These are phyloP conservation scores for Botrytis tulipae DNA, from an alignment of 2,329 filamentous ascomycete genomes.

Conservation along the genomic window DNA sequence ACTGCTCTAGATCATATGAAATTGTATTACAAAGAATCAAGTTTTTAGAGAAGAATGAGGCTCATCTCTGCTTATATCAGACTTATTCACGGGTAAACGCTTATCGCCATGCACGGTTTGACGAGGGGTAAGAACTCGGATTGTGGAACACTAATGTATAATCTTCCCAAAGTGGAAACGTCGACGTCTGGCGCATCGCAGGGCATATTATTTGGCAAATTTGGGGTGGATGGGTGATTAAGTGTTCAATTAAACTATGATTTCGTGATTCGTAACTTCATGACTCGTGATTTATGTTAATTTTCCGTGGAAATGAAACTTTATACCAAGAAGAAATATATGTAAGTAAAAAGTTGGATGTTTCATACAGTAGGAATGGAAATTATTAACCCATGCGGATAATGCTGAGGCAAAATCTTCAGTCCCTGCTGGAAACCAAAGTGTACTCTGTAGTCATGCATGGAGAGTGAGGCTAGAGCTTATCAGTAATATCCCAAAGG, in stretches of 20 bases:
- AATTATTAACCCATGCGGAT: neutral
- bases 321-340: neutral
- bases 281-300: neutral
- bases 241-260: too few species aligned
- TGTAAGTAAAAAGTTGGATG: neutral
- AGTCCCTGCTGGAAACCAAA: neutral
- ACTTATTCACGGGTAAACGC: neutral
- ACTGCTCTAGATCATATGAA: neutral
- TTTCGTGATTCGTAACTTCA: neutral
- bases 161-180: neutral
- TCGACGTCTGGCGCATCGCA: neutral
- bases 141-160: neutral
- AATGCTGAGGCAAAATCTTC: neutral
- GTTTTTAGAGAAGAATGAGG: neutral
- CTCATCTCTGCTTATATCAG: neutral
- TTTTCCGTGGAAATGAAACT: neutral
- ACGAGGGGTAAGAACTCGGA: neutral
- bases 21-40: neutral
- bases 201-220: neutral
- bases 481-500: neutral
- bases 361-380: neutral
- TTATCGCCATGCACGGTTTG: neutral
- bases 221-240: neutral
- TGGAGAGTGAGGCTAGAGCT: neutral
- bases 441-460: neutral